Percentiles rank a stretch among this genome's conserved stretches.
Evolutionary conservation across 1,284 basidiomycete genomes (phyloP).

Genomic region (Malassezia vespertilionis): DNA sequence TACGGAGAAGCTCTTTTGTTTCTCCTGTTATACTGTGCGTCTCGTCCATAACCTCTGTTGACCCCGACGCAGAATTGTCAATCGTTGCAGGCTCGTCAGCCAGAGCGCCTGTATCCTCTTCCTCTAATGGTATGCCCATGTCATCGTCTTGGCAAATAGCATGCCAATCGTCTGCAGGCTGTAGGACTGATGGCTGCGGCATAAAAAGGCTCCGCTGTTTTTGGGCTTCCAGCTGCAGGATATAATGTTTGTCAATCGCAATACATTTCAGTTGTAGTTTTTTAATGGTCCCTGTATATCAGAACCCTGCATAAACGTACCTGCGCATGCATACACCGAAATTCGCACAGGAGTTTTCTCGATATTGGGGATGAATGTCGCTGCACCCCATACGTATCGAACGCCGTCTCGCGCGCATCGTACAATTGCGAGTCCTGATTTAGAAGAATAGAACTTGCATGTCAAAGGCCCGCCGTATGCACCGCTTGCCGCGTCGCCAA

Average conservation of each 20-base stretch:
- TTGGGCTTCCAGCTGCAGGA: conserved; percentile 12
- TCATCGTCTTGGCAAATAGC: conserved; percentile 1
- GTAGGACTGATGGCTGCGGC: not conserved
- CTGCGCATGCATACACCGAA: conserved; percentile 6
- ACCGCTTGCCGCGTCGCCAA: conserved; percentile 12
- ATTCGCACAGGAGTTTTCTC: conserved; percentile 9
- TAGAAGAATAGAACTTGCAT: conserved; percentile 16
- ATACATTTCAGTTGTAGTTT: conserved; percentile 15
- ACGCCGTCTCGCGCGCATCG: conserved; percentile 13
- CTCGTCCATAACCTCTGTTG: no score
- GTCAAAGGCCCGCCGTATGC: conserved; percentile 11
- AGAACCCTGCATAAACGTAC: not conserved
- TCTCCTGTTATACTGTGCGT: no score
- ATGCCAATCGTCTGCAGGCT: not conserved
- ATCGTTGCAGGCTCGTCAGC: no score
- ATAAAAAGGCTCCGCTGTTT: not conserved
- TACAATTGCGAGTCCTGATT: conserved; percentile 11
- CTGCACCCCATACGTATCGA: conserved; percentile 14
- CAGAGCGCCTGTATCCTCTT: not conserved
- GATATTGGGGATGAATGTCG: conserved; percentile 9
- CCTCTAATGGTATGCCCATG: not conserved
- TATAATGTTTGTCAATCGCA: conserved; percentile 9
- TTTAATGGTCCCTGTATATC: conserved; percentile 9
- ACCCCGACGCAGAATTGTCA: no score
- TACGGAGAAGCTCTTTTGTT: not conserved